Evolutionary conservation across 116 monocot genomes (phyloP).

Genomic region (Iris pallida): DNA sequence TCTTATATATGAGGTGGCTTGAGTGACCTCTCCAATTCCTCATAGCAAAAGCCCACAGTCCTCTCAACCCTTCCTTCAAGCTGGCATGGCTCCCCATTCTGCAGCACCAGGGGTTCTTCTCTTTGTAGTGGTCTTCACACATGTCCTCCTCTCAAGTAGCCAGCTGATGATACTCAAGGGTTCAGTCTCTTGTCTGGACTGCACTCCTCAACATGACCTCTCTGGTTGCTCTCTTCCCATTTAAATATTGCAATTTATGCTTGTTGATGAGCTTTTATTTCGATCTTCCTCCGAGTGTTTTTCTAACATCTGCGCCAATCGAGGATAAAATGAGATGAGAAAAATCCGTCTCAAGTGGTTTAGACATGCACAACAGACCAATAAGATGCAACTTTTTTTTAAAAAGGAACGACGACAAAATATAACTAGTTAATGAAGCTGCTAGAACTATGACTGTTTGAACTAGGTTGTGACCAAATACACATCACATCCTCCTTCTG

Average conservation of each 20-base stretch:
- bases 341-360: neutral
- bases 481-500: neutral
- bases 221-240: neutral
- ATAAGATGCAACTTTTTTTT: too few species aligned
- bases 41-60: neutral
- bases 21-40: neutral
- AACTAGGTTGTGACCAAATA: neutral
- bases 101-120: neutral
- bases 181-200: neutral
- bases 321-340: too few species aligned
- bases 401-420: too few species aligned
- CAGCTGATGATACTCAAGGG: neutral
- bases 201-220: neutral
- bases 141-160: neutral
- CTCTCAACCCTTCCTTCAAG: neutral
- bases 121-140: neutral
- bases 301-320: too few species aligned
- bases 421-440: neutral
- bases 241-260: neutral
- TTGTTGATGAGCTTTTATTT: neutral
- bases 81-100: neutral
- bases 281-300: too few species aligned
- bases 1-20: neutral
- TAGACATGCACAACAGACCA: too few species aligned
- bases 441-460: neutral